Base-by-base conservation (phyloP, 352 stramenopile genomes). In the Phytophthora citrophthora region DNA sequence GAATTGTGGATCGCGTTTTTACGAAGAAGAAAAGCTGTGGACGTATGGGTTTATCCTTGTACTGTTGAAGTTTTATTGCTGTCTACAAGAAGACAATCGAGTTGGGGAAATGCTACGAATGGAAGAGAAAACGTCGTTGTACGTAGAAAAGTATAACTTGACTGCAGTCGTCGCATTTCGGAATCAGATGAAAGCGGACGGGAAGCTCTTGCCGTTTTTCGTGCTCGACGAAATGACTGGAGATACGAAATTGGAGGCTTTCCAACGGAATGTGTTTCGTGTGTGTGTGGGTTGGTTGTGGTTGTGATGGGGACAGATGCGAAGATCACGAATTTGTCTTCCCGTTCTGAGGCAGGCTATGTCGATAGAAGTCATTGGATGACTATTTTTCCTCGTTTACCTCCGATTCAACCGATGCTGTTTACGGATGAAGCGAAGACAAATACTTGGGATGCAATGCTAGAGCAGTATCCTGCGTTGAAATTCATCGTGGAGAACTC, bases 261-360 rank as follows among this genome's bases (percentile, higher is more conserved):
- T 68, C 13, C 43, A 62, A 27, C 50, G 52, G 3, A 62, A 68
- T 47, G 47, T 68, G 1, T 56, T 68, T 29, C 48, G 59, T 13
- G 49, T 11, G 49, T 11, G 0, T 68, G 59, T 36, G 34, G 36
- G 5, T 11, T 68, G 50, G 51, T 57, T 9, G 44, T 61, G 34
- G 31, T 68, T n/a, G 27, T 62, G 11, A 68, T 62, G 60, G 60
- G 36, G 1, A 57, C 51, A 1, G 50, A 68, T 6, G 24, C 49
- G 0, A 56, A 46, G 12, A 52, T 54, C 23, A 47, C n/a, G n/a
- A n/a, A n/a, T n/a, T n/a, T n/a, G n/a, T n/a, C n/a, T n/a, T n/a
- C n/a, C n/a, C n/a, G n/a, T n/a, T n/a, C n/a, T n/a, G n/a, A n/a
- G n/a, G n/a, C n/a, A n/a, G n/a, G n/a, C n/a, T n/a, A n/a, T n/a